phyloP scores from a whole-genome alignment of 176 grass and related monocot species.

The Juncus effusus region DNA sequence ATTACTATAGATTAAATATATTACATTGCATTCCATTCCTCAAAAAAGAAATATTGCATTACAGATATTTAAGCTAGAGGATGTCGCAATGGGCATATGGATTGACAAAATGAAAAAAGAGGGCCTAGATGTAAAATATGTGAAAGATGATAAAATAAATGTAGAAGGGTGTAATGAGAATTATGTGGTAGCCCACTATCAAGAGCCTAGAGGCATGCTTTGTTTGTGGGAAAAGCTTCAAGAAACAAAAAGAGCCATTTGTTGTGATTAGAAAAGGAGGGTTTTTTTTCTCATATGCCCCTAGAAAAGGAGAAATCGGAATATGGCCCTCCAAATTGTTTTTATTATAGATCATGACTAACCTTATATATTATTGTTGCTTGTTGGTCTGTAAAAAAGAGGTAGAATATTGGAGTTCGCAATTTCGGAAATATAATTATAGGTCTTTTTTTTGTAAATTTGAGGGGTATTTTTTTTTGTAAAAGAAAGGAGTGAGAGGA shows the following conservation, averaged over 20 bases:
- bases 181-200: constrained; percentile 87
- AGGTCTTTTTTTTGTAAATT: no score
- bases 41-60: constrained; percentile 22
- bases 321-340: background rate
- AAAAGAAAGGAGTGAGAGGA: no score
- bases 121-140: constrained; percentile 59
- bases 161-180: constrained; percentile 55
- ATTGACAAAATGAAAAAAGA: constrained; percentile 55
- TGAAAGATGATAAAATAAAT: constrained; percentile 63
- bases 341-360: no score
- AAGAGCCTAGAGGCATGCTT: constrained; percentile 71
- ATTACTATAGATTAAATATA: background rate
- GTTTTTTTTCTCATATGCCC: constrained; percentile 13
- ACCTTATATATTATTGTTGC: no score
- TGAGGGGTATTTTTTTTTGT: no score
- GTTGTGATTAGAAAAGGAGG: constrained; percentile 41
- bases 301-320: background rate
- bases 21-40: constrained; percentile 9
- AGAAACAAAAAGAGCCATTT: constrained; percentile 50
- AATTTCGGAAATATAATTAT: no score
- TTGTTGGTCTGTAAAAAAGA: no score
- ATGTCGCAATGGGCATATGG: constrained; percentile 98
- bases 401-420: no score
- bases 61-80: constrained; percentile 99
- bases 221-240: constrained; percentile 77